Percentiles rank a stretch among this genome's conserved stretches.
phyloP scores from a whole-genome alignment of 2,329 filamentous ascomycete species.

The Ophiobolus disseminans region DNA sequence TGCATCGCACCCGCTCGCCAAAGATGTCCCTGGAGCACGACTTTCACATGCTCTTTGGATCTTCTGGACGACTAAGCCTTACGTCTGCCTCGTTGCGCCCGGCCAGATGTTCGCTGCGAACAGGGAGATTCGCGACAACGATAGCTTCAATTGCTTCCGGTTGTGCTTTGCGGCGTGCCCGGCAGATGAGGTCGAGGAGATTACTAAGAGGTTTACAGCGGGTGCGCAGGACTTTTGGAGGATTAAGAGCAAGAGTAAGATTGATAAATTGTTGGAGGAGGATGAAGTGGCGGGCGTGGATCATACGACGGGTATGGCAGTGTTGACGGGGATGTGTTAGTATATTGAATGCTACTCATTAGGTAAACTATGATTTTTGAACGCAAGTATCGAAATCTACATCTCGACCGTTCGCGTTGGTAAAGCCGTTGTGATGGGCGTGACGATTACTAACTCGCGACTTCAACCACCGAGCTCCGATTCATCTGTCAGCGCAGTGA shows the following conservation, averaged over 20 bases:
- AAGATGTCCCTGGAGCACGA: constrained; percentile 60
- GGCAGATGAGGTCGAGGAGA: constrained; percentile 70
- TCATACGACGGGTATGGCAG: constrained; percentile 31
- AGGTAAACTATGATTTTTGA: too few species aligned
- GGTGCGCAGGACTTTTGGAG: constrained; percentile 79
- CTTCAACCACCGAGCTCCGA: too few species aligned
- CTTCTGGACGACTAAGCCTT: constrained; percentile 72
- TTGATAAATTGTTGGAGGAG: constrained; percentile 67
- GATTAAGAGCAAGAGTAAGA: constrained; percentile 69
- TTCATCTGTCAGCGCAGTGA: too few species aligned
- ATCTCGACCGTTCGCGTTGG: too few species aligned
- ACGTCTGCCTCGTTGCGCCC: constrained; percentile 72
- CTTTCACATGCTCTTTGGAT: constrained; percentile 74
- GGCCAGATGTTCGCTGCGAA: constrained; percentile 78
- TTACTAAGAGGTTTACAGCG: constrained; percentile 69
- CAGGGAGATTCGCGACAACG: constrained; percentile 61
- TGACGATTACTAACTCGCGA: too few species aligned
- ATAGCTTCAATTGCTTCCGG: constrained; percentile 75
- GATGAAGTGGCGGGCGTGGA: constrained; percentile 23
- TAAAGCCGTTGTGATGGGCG: too few species aligned
- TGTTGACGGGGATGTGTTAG: constrained; percentile 43
- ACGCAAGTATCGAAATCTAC: too few species aligned
- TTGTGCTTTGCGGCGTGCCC: constrained; percentile 86
- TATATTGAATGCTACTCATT: too few species aligned
- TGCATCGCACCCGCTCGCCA: constrained; percentile 73